A percentile compares a stretch with the other conserved stretches of the same genome.
Conservation (phyloP, 2,329 filamentous ascomycete genomes). For the Sclerotinia subarctica region DNA sequence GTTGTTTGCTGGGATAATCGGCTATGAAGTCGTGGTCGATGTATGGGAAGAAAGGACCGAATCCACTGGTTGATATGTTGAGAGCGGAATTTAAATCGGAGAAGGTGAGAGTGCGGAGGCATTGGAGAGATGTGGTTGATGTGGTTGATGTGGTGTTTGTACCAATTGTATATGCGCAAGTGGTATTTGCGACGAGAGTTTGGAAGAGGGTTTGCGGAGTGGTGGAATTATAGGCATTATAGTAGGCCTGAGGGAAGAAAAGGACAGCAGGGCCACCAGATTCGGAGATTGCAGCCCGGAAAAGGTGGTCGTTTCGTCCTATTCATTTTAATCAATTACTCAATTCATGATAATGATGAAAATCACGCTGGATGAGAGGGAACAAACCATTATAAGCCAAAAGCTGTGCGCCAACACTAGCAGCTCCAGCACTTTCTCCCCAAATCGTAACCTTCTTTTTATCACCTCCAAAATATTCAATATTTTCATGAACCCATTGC, state of each 20-base stretch:
- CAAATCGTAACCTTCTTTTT: constrained; percentile 45
- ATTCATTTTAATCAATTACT: neutral
- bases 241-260: constrained; percentile 20
- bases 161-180: constrained; percentile 27
- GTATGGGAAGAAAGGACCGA: constrained; percentile 40
- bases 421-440: constrained; percentile 43
- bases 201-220: constrained; percentile 35
- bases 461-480: constrained; percentile 45
- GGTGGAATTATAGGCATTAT: constrained; percentile 25
- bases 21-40: constrained; percentile 43
- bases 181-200: constrained; percentile 39
- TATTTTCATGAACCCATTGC: constrained; percentile 46
- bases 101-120: constrained; percentile 37
- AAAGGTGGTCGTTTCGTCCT: constrained; percentile 53
- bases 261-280: constrained; percentile 38
- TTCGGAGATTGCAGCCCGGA: constrained; percentile 49
- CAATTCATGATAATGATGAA: neutral
- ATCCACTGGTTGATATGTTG: constrained; percentile 34
- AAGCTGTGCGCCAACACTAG: constrained; percentile 30
- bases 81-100: constrained; percentile 33
- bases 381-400: constrained; percentile 46
- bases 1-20: constrained; percentile 51
- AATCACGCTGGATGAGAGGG: neutral
- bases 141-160: constrained; percentile 43
- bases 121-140: constrained; percentile 27